phyloP scores from a whole-genome alignment of 805 yeast genomes.

The Aciculoconidium aculeatum region DNA sequence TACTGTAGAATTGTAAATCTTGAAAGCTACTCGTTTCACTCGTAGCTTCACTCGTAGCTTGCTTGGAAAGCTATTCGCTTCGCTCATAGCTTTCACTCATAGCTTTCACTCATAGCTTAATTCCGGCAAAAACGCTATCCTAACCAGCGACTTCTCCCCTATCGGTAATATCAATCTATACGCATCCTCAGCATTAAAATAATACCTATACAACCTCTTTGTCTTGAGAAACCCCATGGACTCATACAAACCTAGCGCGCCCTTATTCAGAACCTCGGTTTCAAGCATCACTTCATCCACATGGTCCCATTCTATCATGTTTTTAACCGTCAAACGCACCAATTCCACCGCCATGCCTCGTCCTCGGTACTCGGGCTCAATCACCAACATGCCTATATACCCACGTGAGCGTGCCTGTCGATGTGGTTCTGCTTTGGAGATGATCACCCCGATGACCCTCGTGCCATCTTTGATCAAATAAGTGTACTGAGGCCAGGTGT shows the following conservation, averaged over 20 bases:
- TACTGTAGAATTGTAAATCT: too few relatives aligned
- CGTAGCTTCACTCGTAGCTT: too few relatives aligned
- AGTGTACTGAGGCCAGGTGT: constrained; percentile 87
- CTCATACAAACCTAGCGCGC: constrained; percentile 67
- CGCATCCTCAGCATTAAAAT: constrained; percentile 90
- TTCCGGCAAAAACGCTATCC: constrained; percentile 47
- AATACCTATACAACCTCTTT: constrained; percentile 79
- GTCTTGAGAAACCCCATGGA: constrained; percentile 69
- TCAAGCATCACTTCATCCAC: constrained; percentile 93
- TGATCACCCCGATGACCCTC: constrained; percentile 71
- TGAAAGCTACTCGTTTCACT: too few relatives aligned
- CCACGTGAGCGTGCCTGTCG: constrained; percentile 73
- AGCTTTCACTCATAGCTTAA: too few relatives aligned
- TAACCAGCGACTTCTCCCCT: constrained; percentile 40
- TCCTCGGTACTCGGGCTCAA: constrained; percentile 64
- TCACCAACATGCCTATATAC: constrained; percentile 94
- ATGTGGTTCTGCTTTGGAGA: constrained; percentile 77
- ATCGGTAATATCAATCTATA: constrained; percentile 80
- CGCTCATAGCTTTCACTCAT: too few relatives aligned
- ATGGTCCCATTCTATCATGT: constrained; percentile 52
- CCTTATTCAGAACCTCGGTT: constrained; percentile 76
- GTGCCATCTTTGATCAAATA: constrained; percentile 44
- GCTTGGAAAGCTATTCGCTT: too few relatives aligned
- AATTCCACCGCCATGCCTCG: constrained; percentile 75
- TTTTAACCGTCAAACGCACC: constrained; percentile 54